Conservation (phyloP, 805 yeast species). For the Ogataea corticis region DNA sequence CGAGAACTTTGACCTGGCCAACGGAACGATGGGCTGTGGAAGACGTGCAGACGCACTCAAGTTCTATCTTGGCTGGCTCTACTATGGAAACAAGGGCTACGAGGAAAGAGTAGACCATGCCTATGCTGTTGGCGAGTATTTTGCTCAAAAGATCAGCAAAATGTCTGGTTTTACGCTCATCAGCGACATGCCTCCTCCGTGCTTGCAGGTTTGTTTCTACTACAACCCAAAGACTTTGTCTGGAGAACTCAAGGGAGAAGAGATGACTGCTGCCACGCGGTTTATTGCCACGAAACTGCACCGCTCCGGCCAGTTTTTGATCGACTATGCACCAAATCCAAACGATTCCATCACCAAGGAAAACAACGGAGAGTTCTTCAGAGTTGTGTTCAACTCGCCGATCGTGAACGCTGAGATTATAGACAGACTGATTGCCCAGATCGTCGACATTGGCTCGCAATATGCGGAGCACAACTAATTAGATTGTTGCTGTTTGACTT, state of each 20-base stretch:
- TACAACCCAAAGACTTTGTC: conserved; percentile 44
- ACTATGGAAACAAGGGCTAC: conserved; percentile 72
- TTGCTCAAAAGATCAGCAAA: conserved; percentile 44
- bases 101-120: conserved; percentile 72
- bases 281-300: conserved; percentile 61
- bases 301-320: conserved; percentile 61
- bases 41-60: conserved; percentile 81
- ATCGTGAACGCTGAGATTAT: conserved; percentile 43
- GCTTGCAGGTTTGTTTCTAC: conserved; percentile 83
- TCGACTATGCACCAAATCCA: conserved; percentile 77
- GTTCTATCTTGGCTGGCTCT: conserved; percentile 77
- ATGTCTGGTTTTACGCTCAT: conserved; percentile 54
- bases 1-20: conserved; percentile 71
- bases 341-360: conserved; percentile 41
- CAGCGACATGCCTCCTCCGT: conserved; percentile 62
- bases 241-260: conserved; percentile 30
- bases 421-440: conserved; percentile 44
- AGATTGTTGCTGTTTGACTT: background rate
- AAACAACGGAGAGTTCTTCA: conserved; percentile 72
- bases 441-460: conserved; percentile 38
- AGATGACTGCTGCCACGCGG: conserved; percentile 59
- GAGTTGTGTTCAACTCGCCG: conserved; percentile 83
- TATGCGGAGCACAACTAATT: conserved; percentile 6
- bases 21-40: conserved; percentile 92
- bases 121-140: conserved; percentile 60